Conservation (phyloP, 176 grass and related monocot genomes). For the Canna indica region DNA sequence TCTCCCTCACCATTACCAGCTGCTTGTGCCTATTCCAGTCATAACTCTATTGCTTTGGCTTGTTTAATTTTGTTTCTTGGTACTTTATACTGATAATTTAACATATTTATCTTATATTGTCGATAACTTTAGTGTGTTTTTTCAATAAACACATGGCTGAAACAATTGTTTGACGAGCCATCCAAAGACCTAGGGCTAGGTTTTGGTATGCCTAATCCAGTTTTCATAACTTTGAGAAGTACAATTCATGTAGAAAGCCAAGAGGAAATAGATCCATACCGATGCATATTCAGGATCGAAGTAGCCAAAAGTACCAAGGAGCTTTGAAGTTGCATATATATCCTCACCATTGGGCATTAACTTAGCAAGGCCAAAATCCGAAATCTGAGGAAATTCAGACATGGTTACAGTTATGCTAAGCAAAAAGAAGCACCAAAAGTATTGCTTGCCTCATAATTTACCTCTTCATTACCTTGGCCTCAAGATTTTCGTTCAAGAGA, state of each 20-base stretch:
- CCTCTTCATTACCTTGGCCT: conserved; percentile 57
- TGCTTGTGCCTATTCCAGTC: too few species aligned
- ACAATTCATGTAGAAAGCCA: not conserved
- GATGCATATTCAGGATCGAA: conserved; percentile 93
- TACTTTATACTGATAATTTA: too few species aligned
- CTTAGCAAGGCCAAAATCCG: conserved; percentile 89
- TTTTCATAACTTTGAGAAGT: too few species aligned
- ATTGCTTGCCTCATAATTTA: not conserved
- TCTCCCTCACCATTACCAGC: too few species aligned
- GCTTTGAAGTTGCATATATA: conserved; percentile 64
- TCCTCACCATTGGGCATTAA: conserved; percentile 85
- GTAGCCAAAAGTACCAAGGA: conserved; percentile 96
- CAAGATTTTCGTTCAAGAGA: conserved; percentile 60
- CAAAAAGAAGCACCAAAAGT: not conserved
- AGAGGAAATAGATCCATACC: conserved; percentile 33
- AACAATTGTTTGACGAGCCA: too few species aligned
- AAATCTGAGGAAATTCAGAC: conserved; percentile 45
- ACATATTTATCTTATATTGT: too few species aligned
- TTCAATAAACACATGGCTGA: too few species aligned
- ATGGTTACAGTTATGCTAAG: conserved; percentile 2
- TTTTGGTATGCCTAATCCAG: too few species aligned
- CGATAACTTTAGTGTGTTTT: too few species aligned
- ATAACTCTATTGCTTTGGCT: too few species aligned
- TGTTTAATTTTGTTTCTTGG: too few species aligned
- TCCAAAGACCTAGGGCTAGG: too few species aligned